Evolutionary conservation across 371 early-diverging fungal genomes (phyloP).

Genomic region (Amoeboaphelidium protococcarum): DNA sequence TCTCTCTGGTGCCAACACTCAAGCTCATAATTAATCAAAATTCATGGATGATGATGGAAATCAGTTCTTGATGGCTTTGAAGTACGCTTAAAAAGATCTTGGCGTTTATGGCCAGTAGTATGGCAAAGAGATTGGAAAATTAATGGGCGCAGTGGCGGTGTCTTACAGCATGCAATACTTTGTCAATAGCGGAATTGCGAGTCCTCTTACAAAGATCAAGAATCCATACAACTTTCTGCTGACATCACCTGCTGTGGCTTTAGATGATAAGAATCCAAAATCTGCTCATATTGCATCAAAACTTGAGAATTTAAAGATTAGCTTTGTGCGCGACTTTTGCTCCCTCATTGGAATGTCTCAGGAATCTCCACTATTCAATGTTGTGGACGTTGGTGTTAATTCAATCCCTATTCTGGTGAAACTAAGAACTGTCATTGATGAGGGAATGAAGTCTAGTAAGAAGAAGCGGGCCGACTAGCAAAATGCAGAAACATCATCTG

Average conservation of each 20-base stretch:
- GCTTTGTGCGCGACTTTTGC: conserved; percentile 69
- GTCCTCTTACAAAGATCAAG: conserved; percentile 32
- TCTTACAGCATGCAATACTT: conserved; percentile 6
- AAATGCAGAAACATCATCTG: too few relatives aligned
- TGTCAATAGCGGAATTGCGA: not conserved
- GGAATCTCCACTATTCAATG: conserved; percentile 45
- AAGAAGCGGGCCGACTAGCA: too few relatives aligned
- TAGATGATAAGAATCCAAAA: too few relatives aligned
- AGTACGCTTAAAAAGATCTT: conserved; percentile 42
- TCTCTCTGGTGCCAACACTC: not conserved
- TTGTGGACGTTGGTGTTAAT: conserved; percentile 54
- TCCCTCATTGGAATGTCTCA: conserved; percentile 41
- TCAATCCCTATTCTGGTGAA: conserved; percentile 77
- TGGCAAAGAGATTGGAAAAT: conserved; percentile 25
- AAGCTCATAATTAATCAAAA: conserved; percentile 4
- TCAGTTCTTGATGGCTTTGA: conserved; percentile 27
- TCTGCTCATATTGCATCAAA: too few relatives aligned
- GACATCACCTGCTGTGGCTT: too few relatives aligned
- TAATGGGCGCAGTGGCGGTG: conserved; percentile 13
- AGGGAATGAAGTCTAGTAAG: conserved; percentile 33
- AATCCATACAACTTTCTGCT: too few relatives aligned
- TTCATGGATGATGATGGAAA: not conserved
- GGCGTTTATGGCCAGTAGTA: conserved; percentile 28
- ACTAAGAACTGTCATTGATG: conserved; percentile 55
- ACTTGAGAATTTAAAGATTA: too few relatives aligned